Evolutionary conservation across 257 asterid species (phyloP).

Genomic region (Solanum paucissectum): DNA sequence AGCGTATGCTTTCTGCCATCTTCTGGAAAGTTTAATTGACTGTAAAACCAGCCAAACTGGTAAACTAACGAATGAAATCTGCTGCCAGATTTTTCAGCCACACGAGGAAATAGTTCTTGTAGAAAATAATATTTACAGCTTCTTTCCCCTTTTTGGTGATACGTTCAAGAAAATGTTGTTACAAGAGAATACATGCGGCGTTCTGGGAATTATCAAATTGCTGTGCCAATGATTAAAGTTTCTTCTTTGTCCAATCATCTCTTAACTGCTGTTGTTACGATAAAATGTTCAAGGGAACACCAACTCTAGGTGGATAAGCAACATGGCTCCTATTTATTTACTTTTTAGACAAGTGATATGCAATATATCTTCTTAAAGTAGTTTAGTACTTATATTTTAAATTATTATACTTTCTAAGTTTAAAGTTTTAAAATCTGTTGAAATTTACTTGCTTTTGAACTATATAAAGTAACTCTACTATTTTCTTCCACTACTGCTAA

Average conservation of each 20-base stretch:
- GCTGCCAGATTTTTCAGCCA: neutral
- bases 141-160: neutral
- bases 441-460: neutral
- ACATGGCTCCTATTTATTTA: neutral
- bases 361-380: neutral
- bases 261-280: neutral
- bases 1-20: neutral
- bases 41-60: neutral
- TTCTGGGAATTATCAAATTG: neutral
- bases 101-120: neutral
- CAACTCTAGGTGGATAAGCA: neutral
- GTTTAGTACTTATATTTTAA: neutral
- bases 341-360: neutral
- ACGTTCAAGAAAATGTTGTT: neutral
- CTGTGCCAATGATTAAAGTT: neutral
- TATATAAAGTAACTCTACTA: neutral
- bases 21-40: neutral
- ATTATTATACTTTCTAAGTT: neutral
- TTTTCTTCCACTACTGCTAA: neutral
- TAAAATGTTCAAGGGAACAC: neutral
- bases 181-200: neutral
- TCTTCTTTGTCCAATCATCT: neutral
- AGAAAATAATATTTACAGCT: neutral
- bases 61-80: neutral
- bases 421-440: neutral